Evolutionary conservation across 805 yeast species (phyloP).

Genomic region (Tetrapisispora phaffii): DNA sequence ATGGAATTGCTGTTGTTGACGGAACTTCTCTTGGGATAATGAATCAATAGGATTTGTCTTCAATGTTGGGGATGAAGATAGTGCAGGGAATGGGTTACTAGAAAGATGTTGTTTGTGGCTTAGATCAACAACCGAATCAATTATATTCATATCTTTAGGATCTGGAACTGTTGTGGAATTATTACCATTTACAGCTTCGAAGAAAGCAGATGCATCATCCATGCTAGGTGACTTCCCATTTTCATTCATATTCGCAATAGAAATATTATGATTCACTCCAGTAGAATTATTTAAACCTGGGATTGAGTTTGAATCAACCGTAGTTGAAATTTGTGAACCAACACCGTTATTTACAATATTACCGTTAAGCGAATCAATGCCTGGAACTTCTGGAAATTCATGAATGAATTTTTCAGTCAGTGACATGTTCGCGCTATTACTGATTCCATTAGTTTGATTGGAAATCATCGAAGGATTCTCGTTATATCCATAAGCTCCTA

Average conservation of each 20-base stretch:
- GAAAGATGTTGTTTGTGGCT: constrained; percentile 22
- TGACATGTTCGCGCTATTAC: background rate
- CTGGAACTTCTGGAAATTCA: background rate
- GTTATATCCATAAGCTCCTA: background rate
- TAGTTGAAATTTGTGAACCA: background rate
- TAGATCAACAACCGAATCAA: background rate
- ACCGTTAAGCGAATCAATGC: background rate
- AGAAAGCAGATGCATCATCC: background rate
- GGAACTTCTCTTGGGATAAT: background rate
- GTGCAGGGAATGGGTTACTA: constrained; percentile 28
- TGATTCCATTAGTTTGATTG: background rate
- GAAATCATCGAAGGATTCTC: background rate
- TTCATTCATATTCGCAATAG: background rate
- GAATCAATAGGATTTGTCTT: constrained; percentile 1
- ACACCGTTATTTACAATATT: background rate
- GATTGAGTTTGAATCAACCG: background rate
- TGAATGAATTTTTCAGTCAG: background rate
- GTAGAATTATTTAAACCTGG: background rate
- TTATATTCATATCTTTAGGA: background rate
- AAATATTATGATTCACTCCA: background rate
- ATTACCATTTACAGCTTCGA: background rate
- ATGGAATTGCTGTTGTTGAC: constrained; percentile 1
- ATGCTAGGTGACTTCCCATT: background rate
- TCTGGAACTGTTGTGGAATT: background rate
- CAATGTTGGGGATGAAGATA: constrained; percentile 5